phyloP scores from a whole-genome alignment of 148 eudicot genomes.

The Fallopia convolvulus region DNA sequence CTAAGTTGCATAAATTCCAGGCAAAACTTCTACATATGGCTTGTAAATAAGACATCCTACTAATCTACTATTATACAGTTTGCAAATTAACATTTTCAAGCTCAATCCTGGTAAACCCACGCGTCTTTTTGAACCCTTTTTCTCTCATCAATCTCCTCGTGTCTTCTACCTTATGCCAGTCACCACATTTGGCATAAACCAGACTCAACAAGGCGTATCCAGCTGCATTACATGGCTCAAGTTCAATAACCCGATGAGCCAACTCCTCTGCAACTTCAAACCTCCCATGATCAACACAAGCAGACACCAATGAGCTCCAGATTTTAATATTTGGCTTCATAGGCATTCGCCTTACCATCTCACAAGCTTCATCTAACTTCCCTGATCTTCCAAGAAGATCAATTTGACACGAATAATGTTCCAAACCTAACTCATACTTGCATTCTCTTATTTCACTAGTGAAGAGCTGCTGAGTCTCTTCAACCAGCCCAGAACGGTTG shows the following conservation, averaged over 20 bases:
- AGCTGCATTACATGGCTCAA: slow-evolving; percentile 40
- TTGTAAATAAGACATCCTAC: neutral
- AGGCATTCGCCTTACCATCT: slow-evolving; percentile 33
- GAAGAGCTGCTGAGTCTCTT: slow-evolving; percentile 32
- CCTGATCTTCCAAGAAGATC: slow-evolving; percentile 51
- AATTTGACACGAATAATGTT: slow-evolving; percentile 43
- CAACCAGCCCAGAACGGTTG: slow-evolving; percentile 39
- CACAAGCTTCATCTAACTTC: slow-evolving; percentile 36
- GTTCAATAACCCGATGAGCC: slow-evolving; percentile 23
- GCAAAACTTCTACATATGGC: neutral
- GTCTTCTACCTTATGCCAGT: slow-evolving; percentile 38
- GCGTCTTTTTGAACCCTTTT: slow-evolving; percentile 24
- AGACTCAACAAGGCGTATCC: slow-evolving; percentile 30
- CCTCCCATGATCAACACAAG: slow-evolving; percentile 42
- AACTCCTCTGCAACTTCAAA: slow-evolving; percentile 30
- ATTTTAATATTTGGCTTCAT: slow-evolving; percentile 29
- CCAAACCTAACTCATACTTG: slow-evolving; percentile 12
- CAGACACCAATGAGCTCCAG: slow-evolving; percentile 41
- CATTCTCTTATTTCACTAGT: slow-evolving; percentile 14
- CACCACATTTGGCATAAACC: slow-evolving; percentile 36
- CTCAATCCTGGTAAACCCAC: slow-evolving; percentile 34
- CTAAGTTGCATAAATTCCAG: neutral
- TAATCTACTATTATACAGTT: neutral
- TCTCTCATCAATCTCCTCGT: slow-evolving; percentile 27
- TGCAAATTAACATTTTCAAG: slow-evolving; percentile 9